These are phyloP conservation scores for Tetrastigma voinierianum DNA, from an alignment of 164 flowering plant species.

Conservation along the genomic window DNA sequence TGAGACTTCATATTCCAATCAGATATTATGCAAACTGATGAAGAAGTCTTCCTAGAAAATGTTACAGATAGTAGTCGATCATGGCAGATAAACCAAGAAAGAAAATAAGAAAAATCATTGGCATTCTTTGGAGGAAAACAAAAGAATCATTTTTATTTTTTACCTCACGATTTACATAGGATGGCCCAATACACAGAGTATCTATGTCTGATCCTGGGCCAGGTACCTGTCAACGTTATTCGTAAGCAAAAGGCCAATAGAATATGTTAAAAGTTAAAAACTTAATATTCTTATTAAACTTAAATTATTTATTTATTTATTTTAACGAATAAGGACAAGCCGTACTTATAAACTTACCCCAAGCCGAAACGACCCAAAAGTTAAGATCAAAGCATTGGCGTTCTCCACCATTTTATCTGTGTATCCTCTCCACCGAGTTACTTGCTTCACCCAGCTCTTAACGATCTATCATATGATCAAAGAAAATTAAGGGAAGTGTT, in stretches of 20 bases:
- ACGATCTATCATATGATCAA: conserved; percentile 38
- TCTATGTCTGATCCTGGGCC: conserved; percentile 81
- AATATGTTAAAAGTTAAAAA: no score
- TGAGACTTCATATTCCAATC: conserved; percentile 56
- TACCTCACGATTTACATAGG: conserved; percentile 71
- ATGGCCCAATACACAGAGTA: conserved; percentile 73
- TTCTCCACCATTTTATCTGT: conserved; percentile 75
- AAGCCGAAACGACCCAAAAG: conserved; percentile 71
- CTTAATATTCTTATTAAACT: no score
- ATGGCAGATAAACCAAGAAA: no score
- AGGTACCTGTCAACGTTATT: conserved; percentile 44
- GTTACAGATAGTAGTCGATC: no score
- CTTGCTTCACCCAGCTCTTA: conserved; percentile 68
- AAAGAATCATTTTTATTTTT: not conserved
- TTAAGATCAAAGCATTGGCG: conserved; percentile 74
- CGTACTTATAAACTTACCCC: conserved; percentile 47
- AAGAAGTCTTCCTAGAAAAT: conserved; percentile 63
- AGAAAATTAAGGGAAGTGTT: no score
- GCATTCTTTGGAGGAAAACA: no score
- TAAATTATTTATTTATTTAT: no score
- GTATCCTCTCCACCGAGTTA: conserved; percentile 63
- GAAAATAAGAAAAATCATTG: no score
- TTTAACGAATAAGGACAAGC: no score
- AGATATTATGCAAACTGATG: conserved; percentile 51
- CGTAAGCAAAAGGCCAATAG: no score